phyloP scores from a whole-genome alignment of 169 alveolate genomes.

The Hepatocystis sp. region DNA sequence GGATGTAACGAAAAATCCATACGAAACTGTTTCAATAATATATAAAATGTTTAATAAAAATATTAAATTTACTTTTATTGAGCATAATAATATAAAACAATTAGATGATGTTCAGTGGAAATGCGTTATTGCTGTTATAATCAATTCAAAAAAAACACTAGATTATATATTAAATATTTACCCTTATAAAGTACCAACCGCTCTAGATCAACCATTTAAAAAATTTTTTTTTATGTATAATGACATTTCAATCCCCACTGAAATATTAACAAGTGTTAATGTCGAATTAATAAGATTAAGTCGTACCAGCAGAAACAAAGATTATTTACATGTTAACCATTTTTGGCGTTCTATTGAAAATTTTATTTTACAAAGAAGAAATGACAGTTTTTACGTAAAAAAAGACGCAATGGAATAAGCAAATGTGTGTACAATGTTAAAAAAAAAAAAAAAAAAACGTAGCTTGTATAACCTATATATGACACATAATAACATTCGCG shows the following conservation, averaged over 20 bases:
- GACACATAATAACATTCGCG: no score
- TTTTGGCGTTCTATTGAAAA: conserved; percentile 54
- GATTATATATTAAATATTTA: conserved; percentile 80
- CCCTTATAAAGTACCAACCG: conserved; percentile 82
- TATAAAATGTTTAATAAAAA: conserved; percentile 79
- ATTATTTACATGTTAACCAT: conserved; percentile 33
- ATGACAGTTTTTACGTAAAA: conserved; percentile 30
- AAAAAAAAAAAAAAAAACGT: no score
- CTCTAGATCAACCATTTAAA: conserved; percentile 82
- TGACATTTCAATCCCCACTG: conserved; percentile 42
- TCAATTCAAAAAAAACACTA: conserved; percentile 80
- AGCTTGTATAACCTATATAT: no score
- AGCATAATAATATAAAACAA: conserved; percentile 78
- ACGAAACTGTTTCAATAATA: conserved; percentile 81
- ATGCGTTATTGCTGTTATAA: conserved; percentile 83
- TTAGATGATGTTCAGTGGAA: conserved; percentile 84
- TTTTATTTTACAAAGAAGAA: conserved; percentile 51
- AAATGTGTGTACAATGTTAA: no score
- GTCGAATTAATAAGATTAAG: conserved; percentile 34
- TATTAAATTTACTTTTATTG: conserved; percentile 82
- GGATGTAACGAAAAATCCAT: conserved; percentile 9
- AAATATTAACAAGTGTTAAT: conserved; percentile 30
- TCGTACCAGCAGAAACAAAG: conserved; percentile 62
- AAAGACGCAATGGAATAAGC: no score
- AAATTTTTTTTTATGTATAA: conserved; percentile 58